phyloP scores from a whole-genome alignment of 306 rosid genomes.

The Quercus gilva region DNA sequence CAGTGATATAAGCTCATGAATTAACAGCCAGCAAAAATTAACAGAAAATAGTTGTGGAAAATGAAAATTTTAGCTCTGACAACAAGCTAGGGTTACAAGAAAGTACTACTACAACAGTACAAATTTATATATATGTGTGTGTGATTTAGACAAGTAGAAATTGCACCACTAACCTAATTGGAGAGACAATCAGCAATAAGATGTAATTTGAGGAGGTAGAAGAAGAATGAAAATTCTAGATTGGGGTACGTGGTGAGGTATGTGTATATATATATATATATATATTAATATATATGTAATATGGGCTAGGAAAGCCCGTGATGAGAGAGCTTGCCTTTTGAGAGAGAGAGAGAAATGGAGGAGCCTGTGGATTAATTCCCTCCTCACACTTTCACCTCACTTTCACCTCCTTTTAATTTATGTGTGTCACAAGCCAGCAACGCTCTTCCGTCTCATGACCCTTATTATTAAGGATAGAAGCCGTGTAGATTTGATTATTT shows the following conservation, averaged over 20 bases:
- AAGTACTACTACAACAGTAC: not conserved
- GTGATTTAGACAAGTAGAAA: too few species aligned
- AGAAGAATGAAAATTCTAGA: not conserved
- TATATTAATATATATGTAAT: not conserved
- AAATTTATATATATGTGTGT: too few species aligned
- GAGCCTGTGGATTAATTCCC: slow-evolving; percentile 35
- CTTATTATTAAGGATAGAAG: slow-evolving; percentile 20
- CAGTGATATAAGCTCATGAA: not conserved
- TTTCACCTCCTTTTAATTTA: slow-evolving; percentile 55
- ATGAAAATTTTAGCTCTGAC: not conserved
- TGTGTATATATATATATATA: not conserved
- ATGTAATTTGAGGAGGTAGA: not conserved
- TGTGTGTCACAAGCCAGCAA: slow-evolving; percentile 65
- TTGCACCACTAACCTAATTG: too few species aligned
- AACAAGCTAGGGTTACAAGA: too few species aligned
- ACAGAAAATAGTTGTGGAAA: not conserved
- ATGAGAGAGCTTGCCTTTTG: slow-evolving; percentile 6
- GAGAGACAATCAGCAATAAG: too few species aligned
- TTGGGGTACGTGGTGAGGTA: slow-evolving; percentile 4
- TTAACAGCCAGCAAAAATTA: not conserved
- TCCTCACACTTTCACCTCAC: slow-evolving; percentile 58
- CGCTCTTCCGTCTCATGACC: slow-evolving; percentile 52
- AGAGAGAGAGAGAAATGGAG: slow-evolving; percentile 28
- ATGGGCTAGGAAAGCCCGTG: slow-evolving; percentile 19
- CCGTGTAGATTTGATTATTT: not conserved